phyloP scores from a whole-genome alignment of 495 filamentous ascomycete species.

The Margaritispora aquatica region DNA sequence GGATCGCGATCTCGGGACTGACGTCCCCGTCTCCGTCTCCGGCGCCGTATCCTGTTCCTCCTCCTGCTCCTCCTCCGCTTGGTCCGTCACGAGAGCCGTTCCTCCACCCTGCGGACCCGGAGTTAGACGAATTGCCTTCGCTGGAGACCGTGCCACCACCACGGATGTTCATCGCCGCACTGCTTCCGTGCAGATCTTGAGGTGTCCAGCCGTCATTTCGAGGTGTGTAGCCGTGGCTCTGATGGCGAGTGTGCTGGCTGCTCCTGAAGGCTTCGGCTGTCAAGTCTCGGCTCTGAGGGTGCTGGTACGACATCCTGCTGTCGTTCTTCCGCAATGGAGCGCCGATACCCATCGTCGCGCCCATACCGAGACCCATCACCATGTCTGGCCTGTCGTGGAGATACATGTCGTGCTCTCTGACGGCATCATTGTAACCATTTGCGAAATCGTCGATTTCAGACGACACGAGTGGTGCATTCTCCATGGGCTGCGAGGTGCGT shows the following conservation, averaged over 20 bases:
- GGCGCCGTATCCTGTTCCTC: no score
- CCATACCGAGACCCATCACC: slow-evolving; percentile 3
- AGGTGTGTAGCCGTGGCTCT: not conserved
- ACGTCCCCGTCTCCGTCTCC: not conserved
- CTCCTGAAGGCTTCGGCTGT: not conserved
- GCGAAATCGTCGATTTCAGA: slow-evolving; percentile 17
- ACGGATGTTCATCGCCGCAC: not conserved
- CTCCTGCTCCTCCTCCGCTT: no score
- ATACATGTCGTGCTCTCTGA: not conserved
- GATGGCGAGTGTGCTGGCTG: not conserved
- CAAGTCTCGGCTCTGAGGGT: not conserved
- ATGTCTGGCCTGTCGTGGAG: slow-evolving; percentile 4
- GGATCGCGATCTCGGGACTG: not conserved
- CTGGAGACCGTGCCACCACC: not conserved
- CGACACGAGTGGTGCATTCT: slow-evolving; percentile 1
- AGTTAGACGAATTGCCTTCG: not conserved
- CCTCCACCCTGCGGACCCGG: not conserved
- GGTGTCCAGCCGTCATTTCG: not conserved
- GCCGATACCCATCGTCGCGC: slow-evolving; percentile 1
- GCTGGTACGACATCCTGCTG: not conserved
- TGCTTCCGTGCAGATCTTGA: not conserved
- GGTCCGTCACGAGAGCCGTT: no score
- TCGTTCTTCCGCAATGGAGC: not conserved
- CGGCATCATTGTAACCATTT: slow-evolving; percentile 3
- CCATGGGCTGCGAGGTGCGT: not conserved